A percentile compares a stretch with the other conserved stretches of the same genome.
These are phyloP conservation scores for Stramenopiles sp. DNA, from an alignment of 352 stramenopile species.

Conservation along the genomic window DNA sequence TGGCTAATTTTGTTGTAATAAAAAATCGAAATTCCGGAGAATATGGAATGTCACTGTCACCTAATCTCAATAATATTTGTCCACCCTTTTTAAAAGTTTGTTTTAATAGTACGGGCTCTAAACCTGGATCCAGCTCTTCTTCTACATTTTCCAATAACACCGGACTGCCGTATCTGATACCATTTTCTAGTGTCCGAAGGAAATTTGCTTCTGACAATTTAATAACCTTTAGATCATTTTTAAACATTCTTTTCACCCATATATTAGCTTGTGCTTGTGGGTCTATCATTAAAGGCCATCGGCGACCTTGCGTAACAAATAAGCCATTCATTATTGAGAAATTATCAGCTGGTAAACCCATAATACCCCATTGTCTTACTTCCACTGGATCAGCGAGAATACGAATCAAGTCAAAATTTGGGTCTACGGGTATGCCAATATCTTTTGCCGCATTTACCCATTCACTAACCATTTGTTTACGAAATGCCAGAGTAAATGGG, in stretches of 20 bases:
- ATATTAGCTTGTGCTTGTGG: conserved; percentile 61
- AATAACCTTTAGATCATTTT: conserved; percentile 40
- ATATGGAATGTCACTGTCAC: conserved; percentile 56
- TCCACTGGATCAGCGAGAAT: conserved; percentile 37
- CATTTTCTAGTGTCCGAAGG: conserved; percentile 47
- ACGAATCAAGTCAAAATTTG: conserved; percentile 36
- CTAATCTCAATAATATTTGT: conserved; percentile 40
- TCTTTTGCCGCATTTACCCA: conserved; percentile 40
- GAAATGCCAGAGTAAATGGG: conserved; percentile 27
- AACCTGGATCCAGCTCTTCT: conserved; percentile 47
- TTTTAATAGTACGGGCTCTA: conserved; percentile 57
- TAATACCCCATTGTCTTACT: conserved; percentile 54
- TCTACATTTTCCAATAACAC: conserved; percentile 70
- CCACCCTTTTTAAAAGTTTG: conserved; percentile 60
- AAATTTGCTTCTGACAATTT: conserved; percentile 63
- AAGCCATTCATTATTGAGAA: conserved; percentile 67
- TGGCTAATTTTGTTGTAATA: conserved; percentile 63
- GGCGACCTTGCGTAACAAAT: conserved; percentile 42
- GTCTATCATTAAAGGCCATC: conserved; percentile 69
- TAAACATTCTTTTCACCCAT: conserved; percentile 49
- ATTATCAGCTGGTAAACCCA: conserved; percentile 45
- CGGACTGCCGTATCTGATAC: conserved; percentile 43
- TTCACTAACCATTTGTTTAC: conserved; percentile 26
- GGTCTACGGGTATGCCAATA: conserved; percentile 33
- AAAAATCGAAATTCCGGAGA: conserved; percentile 56